A percentile compares a stretch with the other conserved stretches of the same genome.
Conservation (phyloP, 805 yeast genomes). For the Candida maris region DNA sequence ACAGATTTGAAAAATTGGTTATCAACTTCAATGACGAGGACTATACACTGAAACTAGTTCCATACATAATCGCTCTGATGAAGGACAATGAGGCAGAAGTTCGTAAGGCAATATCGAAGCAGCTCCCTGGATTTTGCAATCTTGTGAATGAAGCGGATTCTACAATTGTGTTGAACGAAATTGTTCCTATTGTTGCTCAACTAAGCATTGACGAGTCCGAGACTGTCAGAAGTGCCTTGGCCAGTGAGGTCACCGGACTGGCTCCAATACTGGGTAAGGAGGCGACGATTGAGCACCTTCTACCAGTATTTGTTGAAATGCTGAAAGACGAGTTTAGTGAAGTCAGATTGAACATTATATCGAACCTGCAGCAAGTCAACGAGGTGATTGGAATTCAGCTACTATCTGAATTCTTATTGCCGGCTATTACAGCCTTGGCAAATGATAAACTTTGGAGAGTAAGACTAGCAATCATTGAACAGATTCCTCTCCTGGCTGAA, state of each 20-base stretch:
- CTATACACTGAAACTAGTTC: conserved; percentile 56
- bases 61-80: conserved; percentile 72
- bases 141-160: conserved; percentile 41
- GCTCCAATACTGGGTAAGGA: conserved; percentile 86
- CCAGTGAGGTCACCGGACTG: conserved; percentile 79
- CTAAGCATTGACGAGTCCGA: conserved; percentile 90
- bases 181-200: conserved; percentile 79
- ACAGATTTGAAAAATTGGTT: conserved; percentile 75
- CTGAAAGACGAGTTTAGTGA: conserved; percentile 96
- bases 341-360: conserved; percentile 89
- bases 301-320: conserved; percentile 91
- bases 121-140: conserved; percentile 71
- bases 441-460: conserved; percentile 98
- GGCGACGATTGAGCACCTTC: conserved; percentile 70
- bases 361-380: conserved; percentile 86
- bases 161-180: conserved; percentile 56
- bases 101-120: conserved; percentile 89
- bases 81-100: conserved; percentile 96
- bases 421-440: conserved; percentile 94
- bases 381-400: conserved; percentile 90
- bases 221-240: conserved; percentile 88
- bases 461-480: conserved; percentile 92
- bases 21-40: conserved; percentile 55
- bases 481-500: conserved; percentile 89
- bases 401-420: conserved; percentile 81